Base-by-base conservation (phyloP, 2,329 filamentous ascomycete genomes). In the Fusarium verticillioides region DNA sequence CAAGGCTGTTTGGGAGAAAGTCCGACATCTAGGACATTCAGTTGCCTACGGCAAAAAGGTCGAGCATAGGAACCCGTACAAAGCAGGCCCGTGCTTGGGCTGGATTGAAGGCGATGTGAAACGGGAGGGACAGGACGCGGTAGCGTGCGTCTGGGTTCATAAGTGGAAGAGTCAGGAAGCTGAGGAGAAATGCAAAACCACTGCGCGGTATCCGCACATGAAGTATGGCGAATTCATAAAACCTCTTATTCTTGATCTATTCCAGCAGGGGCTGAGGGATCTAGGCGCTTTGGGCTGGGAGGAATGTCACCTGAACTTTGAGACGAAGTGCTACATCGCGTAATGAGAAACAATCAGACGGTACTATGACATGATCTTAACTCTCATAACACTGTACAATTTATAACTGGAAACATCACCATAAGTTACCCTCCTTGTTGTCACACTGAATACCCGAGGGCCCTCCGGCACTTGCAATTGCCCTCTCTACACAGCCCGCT, bases 311-410 rank as follows among this genome's bases (percentile, higher is more conserved):
- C 1, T 36, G 0, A 0, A 2, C 47, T 52, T 52, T 36, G 21
- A 52, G 0, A 52, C 30, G 3, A 0, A 0, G 9, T 23, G 2
- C n/a, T 52, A 52, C 2, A 15, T 52, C 15, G 21, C 47, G 21
- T 34, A 19, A n/a, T 8, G 0, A 10, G 19, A 30, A 12, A 11
- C 3, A 28, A 28, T 8, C 9, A 10, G 15, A 9, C 21, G 21
- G 12, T 5, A 4, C 9, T 28, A 23, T 23, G 4, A 2, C 18
- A 9, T 46, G 4, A 2, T 12, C 4, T n/a, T 47, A 5, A 7
- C 19, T 30, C 19, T 21, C 13, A n/a, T 21, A 30, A 9, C 4
- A 1, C 0, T 28, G 28, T 6, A 28, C 8, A 21, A 21, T 16
- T n/a, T 2, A 10, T 12, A 30, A 13, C 46, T 16, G 3, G 21